Conservation (phyloP, 2,329 filamentous ascomycete species). For the Pseudocercospora macadamiae region DNA sequence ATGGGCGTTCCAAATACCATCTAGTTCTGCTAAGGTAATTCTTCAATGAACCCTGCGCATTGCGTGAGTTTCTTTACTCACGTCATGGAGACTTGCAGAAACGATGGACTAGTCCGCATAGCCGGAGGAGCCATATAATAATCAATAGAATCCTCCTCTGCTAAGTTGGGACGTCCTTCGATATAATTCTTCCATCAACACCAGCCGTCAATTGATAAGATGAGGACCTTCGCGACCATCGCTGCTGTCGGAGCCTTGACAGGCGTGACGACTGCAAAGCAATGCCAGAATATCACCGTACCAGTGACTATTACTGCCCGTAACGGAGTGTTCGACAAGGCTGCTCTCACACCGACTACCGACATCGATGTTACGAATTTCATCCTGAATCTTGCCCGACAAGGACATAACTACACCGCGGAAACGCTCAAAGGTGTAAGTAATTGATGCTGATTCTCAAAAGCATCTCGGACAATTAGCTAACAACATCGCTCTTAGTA, state of each 20-base stretch:
- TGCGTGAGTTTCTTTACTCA: not conserved
- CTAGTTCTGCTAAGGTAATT: not conserved
- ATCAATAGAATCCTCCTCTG: not conserved
- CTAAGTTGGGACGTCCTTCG: not conserved
- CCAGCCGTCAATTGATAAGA: slow-evolving; percentile 11
- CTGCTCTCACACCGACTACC: slow-evolving; percentile 45
- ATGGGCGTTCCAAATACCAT: slow-evolving; percentile 3
- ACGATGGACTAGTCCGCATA: not conserved
- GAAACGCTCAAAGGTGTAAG: slow-evolving; percentile 49
- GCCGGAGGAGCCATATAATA: slow-evolving; percentile 4
- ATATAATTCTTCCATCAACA: not conserved
- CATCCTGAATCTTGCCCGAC: slow-evolving; percentile 52
- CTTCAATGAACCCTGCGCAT: not conserved
- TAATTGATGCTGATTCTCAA: not conserved
- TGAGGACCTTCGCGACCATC: slow-evolving; percentile 31
- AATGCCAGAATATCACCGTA: slow-evolving; percentile 58
- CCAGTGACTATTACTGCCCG: slow-evolving; percentile 58
- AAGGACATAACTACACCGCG: slow-evolving; percentile 55
- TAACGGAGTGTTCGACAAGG: slow-evolving; percentile 57
- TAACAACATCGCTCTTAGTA: slow-evolving; percentile 41
- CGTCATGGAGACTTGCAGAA: not conserved
- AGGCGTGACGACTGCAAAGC: slow-evolving; percentile 32
- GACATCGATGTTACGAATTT: slow-evolving; percentile 63
- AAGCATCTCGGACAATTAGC: not conserved
- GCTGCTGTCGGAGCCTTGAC: slow-evolving; percentile 29